Percentiles rank a stretch among this genome's conserved stretches.
These are phyloP conservation scores for Candida quercuum DNA, from an alignment of 805 yeast species.

Conservation along the genomic window DNA sequence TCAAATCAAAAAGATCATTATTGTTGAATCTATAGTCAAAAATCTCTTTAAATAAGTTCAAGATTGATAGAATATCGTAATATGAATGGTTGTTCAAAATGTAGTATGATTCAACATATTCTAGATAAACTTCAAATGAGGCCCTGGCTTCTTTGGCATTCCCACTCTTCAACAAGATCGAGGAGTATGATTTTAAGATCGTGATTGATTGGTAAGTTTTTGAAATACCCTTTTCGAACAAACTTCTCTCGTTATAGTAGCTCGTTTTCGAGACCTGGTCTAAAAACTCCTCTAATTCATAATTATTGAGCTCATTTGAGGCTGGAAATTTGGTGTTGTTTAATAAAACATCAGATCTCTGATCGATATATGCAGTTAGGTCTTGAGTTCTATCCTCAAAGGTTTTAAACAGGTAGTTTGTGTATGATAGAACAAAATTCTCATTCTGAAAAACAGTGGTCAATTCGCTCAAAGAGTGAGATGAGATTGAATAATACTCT, in stretches of 20 bases:
- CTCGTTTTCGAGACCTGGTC: conserved; percentile 18
- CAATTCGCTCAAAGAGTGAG: conserved; percentile 3
- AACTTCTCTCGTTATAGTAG: conserved; percentile 5
- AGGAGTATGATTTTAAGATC: conserved; percentile 31
- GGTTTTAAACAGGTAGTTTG: conserved; percentile 1
- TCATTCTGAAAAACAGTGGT: conserved; percentile 6
- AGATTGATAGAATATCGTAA: conserved; percentile 31
- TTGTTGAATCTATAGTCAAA: conserved; percentile 5
- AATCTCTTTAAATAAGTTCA: conserved; percentile 8
- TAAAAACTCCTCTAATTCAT: conserved; percentile 28
- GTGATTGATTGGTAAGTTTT: conserved; percentile 41
- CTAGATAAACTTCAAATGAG: conserved; percentile 35
- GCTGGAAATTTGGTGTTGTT: conserved; percentile 35
- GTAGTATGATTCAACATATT: conserved; percentile 34
- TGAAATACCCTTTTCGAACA: conserved; percentile 29
- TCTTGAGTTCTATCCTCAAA: conserved; percentile 2
- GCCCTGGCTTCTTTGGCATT: conserved; percentile 22
- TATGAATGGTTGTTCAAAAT: conserved; percentile 29
- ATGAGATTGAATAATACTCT: conserved; percentile 1
- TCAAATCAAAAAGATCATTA: neutral
- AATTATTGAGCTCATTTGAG: conserved; percentile 32
- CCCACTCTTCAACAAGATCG: conserved; percentile 21
- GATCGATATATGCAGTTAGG: conserved; percentile 7
- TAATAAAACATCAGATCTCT: conserved; percentile 14
- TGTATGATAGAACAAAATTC: conserved; percentile 14